phyloP scores from a whole-genome alignment of 192 early-diverging fungal species.

The Glomus cerebriforme region DNA sequence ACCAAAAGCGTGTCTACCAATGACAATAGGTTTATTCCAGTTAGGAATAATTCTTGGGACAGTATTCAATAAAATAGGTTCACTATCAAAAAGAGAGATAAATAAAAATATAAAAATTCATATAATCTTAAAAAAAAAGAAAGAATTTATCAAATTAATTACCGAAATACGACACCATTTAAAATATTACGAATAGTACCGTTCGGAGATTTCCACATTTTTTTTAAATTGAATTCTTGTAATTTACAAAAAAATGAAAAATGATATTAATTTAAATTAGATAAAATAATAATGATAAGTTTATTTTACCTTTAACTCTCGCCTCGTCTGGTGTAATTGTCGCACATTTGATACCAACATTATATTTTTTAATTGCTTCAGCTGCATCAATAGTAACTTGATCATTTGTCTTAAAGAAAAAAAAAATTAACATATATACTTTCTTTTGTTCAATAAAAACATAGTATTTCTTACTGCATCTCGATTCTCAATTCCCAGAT shows the following conservation, averaged over 20 bases:
- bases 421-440: conserved; percentile 17
- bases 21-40: conserved; percentile 93
- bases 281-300: background rate
- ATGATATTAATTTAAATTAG: background rate
- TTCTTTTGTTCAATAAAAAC: background rate
- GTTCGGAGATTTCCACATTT: conserved; percentile 98
- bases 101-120: background rate
- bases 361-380: conserved; percentile 94
- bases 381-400: conserved; percentile 92
- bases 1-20: conserved; percentile 97
- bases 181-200: conserved; percentile 96
- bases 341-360: conserved; percentile 99
- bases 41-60: conserved; percentile 91
- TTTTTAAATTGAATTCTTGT: conserved; percentile 84
- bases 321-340: conserved; percentile 98
- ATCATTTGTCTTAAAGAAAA: conserved; percentile 49
- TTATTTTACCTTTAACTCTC: conserved; percentile 66
- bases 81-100: conserved; percentile 49
- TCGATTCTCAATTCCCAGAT: conserved; percentile 93
- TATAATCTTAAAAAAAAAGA: background rate
- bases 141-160: background rate
- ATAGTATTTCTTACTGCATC: conserved; percentile 56
- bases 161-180: conserved; percentile 91
- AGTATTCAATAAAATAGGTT: conserved; percentile 92
- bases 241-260: background rate